Evolutionary conservation across 2,329 filamentous ascomycete genomes (phyloP).

Genomic region (Dryadomyces sulphureus): DNA sequence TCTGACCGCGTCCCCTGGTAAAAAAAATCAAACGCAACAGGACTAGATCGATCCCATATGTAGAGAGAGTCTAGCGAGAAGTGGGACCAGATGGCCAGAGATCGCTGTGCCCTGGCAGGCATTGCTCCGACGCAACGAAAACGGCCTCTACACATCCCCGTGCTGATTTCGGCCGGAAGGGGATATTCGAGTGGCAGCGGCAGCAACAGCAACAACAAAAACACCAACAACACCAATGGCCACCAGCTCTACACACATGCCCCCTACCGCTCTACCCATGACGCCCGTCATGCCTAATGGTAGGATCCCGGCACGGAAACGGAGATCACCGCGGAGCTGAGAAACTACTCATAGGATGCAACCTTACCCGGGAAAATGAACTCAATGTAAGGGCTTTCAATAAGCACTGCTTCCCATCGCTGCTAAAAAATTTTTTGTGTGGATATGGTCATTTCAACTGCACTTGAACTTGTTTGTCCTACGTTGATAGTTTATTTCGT

Average conservation of each 20-base stretch:
- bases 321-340: neutral
- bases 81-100: conserved; percentile 39
- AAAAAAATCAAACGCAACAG: conserved; percentile 16
- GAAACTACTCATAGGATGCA: neutral
- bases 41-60: conserved; percentile 51
- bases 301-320: neutral
- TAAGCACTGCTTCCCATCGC: too few relatives aligned
- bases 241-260: neutral
- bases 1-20: too few relatives aligned
- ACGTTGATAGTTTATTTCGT: too few relatives aligned
- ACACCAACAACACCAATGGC: neutral
- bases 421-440: too few relatives aligned
- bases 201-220: neutral
- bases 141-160: conserved; percentile 40
- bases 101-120: conserved; percentile 20
- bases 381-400: too few relatives aligned
- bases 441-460: too few relatives aligned
- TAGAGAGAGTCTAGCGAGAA: conserved; percentile 39
- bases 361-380: neutral
- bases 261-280: neutral
- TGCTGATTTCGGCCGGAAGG: conserved; percentile 25
- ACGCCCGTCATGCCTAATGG: neutral
- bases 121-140: conserved; percentile 22
- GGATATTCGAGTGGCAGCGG: neutral
- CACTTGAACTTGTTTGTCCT: too few relatives aligned